phyloP scores from a whole-genome alignment of 345 rosid genomes.

The Lumnitzera littorea region DNA sequence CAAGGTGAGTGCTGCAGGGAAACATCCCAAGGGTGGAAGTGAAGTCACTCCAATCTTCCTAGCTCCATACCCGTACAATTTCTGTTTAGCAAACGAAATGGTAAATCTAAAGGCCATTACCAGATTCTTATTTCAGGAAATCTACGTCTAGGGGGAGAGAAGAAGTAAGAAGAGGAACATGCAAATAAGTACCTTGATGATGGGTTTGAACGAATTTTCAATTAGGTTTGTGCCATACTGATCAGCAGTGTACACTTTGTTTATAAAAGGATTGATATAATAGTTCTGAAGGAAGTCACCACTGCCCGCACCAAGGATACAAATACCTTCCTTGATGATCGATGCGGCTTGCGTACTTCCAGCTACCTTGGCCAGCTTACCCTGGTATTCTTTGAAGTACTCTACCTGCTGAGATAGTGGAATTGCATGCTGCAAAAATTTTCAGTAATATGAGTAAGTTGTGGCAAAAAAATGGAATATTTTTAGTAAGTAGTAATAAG shows the following conservation, averaged over 20 bases:
- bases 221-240: constrained; percentile 60
- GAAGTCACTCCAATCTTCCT: constrained; percentile 89
- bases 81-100: constrained; percentile 24
- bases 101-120: not conserved
- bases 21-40: constrained; percentile 86
- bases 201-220: constrained; percentile 31
- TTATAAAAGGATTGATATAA: constrained; percentile 63
- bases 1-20: constrained; percentile 71
- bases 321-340: constrained; percentile 55
- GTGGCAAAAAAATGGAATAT: no score
- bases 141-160: no score
- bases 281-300: constrained; percentile 89
- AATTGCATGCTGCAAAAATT: constrained; percentile 63
- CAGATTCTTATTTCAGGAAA: not conserved
- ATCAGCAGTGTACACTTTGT: constrained; percentile 52
- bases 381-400: constrained; percentile 72
- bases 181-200: constrained; percentile 42
- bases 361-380: constrained; percentile 55
- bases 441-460: not conserved
- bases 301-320: constrained; percentile 71
- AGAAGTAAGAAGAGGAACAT: not conserved
- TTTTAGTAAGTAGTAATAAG: no score
- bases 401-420: constrained; percentile 64
- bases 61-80: constrained; percentile 54
- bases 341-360: constrained; percentile 49